A percentile compares a stretch with the other conserved stretches of the same genome.
Evolutionary conservation across 202 grass and related monocot species (phyloP).

Genomic region (Digitaria exilis): DNA sequence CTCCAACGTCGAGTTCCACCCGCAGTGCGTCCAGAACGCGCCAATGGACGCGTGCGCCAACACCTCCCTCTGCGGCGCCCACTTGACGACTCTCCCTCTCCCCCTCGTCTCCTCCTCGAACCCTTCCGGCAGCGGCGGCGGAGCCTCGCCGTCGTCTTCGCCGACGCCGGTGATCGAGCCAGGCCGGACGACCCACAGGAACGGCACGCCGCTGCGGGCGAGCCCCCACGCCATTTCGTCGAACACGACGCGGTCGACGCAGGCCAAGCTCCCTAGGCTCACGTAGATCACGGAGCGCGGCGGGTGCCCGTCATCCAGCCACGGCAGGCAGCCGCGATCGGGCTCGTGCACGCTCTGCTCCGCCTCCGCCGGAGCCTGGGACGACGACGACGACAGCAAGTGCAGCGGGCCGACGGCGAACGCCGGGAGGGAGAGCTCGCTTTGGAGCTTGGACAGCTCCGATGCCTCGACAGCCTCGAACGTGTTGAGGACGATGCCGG

Average conservation of each 20-base stretch:
- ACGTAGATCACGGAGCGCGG: slow-evolving; percentile 46
- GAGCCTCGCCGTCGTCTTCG: background rate
- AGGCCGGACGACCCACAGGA: slow-evolving; percentile 52
- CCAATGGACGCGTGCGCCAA: slow-evolving; percentile 43
- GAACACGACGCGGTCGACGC: slow-evolving; percentile 3
- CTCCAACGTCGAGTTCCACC: slow-evolving; percentile 67
- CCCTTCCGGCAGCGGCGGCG: slow-evolving; percentile 5
- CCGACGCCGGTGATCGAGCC: background rate
- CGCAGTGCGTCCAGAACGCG: slow-evolving; percentile 59
- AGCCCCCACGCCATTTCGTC: slow-evolving; percentile 49
- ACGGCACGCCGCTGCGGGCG: slow-evolving; percentile 36
- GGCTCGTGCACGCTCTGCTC: background rate
- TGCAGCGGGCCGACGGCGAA: slow-evolving; percentile 52
- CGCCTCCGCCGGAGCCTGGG: no score
- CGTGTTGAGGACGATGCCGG: slow-evolving; percentile 54
- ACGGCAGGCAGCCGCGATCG: slow-evolving; percentile 34
- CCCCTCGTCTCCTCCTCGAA: background rate
- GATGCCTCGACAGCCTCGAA: slow-evolving; percentile 34
- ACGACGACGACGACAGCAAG: no score
- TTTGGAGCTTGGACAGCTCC: slow-evolving; percentile 38
- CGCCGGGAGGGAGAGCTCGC: background rate
- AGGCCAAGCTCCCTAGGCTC: slow-evolving; percentile 46
- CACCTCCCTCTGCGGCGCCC: slow-evolving; percentile 64
- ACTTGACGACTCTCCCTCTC: slow-evolving; percentile 47
- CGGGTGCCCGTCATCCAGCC: slow-evolving; percentile 45